phyloP scores from a whole-genome alignment of 768 basidiomycete genomes.

The Dictyophora rubrovolvata region DNA sequence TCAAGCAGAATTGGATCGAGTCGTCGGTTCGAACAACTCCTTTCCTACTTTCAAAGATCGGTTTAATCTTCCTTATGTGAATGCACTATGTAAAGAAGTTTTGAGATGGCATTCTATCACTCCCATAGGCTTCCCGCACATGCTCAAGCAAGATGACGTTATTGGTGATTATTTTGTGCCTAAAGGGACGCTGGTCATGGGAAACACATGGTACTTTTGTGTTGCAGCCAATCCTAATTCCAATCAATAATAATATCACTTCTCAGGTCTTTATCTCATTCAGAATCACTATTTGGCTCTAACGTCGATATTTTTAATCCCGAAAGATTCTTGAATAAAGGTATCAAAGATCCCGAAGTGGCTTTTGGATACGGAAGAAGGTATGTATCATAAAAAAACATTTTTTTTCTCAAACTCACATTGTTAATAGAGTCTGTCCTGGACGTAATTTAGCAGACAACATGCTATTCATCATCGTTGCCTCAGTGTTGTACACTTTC shows the following conservation, averaged over 20 bases:
- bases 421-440: slow-evolving; percentile 26
- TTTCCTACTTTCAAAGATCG: slow-evolving; percentile 7
- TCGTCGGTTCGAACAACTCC: slow-evolving; percentile 1
- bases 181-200: slow-evolving; percentile 2
- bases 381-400: neutral
- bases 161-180: slow-evolving; percentile 5
- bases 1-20: neutral
- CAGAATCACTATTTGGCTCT: slow-evolving; percentile 37
- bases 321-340: slow-evolving; percentile 34
- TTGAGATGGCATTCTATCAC: slow-evolving; percentile 6
- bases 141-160: slow-evolving; percentile 8
- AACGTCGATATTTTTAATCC: slow-evolving; percentile 43
- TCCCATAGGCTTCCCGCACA: slow-evolving; percentile 2
- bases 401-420: neutral
- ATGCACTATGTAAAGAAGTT: slow-evolving; percentile 4
- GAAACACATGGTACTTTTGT: neutral
- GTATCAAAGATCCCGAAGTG: neutral
- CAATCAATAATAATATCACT: neutral
- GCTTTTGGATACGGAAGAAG: slow-evolving; percentile 5
- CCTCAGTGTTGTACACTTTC: slow-evolving; percentile 33
- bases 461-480: slow-evolving; percentile 36
- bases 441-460: slow-evolving; percentile 36
- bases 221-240: neutral
- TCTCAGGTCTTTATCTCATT: slow-evolving; percentile 34
- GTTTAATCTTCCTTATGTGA: slow-evolving; percentile 2